Conservation (phyloP, 495 filamentous ascomycete species). For the Thermochaetoides thermophila region DNA sequence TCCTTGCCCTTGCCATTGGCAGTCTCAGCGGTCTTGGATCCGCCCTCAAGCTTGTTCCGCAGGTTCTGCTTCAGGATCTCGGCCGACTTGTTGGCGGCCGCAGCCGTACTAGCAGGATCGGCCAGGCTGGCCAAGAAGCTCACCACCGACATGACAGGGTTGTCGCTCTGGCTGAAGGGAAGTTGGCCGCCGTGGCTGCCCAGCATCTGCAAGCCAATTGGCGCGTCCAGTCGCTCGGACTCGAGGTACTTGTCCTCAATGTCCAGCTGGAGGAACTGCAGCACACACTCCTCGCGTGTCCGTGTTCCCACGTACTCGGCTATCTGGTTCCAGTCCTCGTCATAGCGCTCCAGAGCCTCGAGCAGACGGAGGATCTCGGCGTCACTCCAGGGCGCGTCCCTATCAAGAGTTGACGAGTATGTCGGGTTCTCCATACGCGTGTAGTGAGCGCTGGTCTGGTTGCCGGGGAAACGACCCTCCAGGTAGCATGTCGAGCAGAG, state of each 20-base stretch:
- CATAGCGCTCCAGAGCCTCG: conserved; percentile 78
- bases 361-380: conserved; percentile 71
- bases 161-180: conserved; percentile 79
- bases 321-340: conserved; percentile 90
- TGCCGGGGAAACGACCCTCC: conserved; percentile 62
- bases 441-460: conserved; percentile 58
- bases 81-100: conserved; percentile 70
- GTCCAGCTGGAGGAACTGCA: conserved; percentile 85
- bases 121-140: conserved; percentile 81
- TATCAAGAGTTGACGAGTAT: conserved; percentile 58
- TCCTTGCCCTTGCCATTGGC: conserved; percentile 36
- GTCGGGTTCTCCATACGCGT: conserved; percentile 75
- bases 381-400: conserved; percentile 79
- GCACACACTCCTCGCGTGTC: conserved; percentile 89
- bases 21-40: conserved; percentile 24
- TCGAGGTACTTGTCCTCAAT: conserved; percentile 85
- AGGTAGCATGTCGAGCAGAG: conserved; percentile 81
- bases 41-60: conserved; percentile 55
- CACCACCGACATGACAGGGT: conserved; percentile 89
- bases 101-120: conserved; percentile 75
- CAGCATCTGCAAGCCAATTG: conserved; percentile 45
- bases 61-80: conserved; percentile 69
- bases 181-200: conserved; percentile 53
- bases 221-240: conserved; percentile 46
- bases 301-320: conserved; percentile 80